A percentile compares a stretch with the other conserved stretches of the same genome.
Conservation (phyloP, 805 yeast species). For the Alloascoidea africana region DNA sequence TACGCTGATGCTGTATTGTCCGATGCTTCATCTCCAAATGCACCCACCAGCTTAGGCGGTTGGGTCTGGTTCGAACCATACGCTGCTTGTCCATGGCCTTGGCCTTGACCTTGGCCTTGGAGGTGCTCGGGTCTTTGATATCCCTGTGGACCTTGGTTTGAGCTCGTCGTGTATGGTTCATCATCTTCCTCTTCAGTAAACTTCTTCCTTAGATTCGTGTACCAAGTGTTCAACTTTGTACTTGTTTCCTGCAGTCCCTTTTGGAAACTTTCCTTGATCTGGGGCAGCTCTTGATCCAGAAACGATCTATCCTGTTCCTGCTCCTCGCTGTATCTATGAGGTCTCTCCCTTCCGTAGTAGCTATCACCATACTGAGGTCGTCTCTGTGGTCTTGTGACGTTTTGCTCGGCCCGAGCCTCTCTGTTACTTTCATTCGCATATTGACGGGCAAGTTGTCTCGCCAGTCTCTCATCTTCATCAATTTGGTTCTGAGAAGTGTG, state of each 20-base stretch:
- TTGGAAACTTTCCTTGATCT: conserved; percentile 48
- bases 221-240: conserved; percentile 64
- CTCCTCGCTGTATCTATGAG: conserved; percentile 12
- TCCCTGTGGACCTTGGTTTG: not conserved
- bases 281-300: conserved; percentile 24
- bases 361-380: no score
- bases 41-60: not conserved
- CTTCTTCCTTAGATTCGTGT: conserved; percentile 47
- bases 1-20: not conserved
- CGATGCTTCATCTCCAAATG: not conserved
- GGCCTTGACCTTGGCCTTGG: no score
- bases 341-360: no score
- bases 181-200: conserved; percentile 20
- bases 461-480: conserved; percentile 67
- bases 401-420: no score
- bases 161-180: not conserved
- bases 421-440: conserved; percentile 27
- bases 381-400: no score
- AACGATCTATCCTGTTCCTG: conserved; percentile 14
- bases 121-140: not conserved
- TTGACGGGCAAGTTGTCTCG: conserved; percentile 63
- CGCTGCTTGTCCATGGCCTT: no score
- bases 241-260: conserved; percentile 76
- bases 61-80: no score
- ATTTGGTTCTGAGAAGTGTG: not conserved